Percentiles rank a stretch among this genome's conserved stretches.
Evolutionary conservation across 768 basidiomycete genomes (phyloP).

Genomic region (Mycena rosella): DNA sequence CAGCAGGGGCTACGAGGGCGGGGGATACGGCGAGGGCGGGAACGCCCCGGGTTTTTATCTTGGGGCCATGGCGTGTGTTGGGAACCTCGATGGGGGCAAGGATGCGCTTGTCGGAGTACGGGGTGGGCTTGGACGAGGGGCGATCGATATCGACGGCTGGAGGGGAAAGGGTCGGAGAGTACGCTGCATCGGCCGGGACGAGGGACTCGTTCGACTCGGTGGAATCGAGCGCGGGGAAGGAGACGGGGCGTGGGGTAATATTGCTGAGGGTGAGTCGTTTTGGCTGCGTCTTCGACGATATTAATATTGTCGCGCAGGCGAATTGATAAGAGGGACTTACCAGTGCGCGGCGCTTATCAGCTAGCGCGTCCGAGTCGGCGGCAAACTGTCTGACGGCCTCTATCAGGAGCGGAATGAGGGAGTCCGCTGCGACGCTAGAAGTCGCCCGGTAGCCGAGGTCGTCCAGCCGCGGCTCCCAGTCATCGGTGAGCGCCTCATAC

Average conservation of each 20-base stretch:
- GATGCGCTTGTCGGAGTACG: not conserved
- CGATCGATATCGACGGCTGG: not conserved
- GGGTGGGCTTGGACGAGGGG: not conserved
- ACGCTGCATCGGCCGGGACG: not conserved
- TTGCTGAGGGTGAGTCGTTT: no score
- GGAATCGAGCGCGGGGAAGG: not conserved
- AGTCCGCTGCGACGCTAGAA: not conserved
- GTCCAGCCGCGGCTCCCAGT: not conserved
- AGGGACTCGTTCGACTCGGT: not conserved
- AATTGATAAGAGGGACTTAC: not conserved
- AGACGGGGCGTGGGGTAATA: no score
- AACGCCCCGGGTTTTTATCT: not conserved
- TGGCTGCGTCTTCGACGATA: no score
- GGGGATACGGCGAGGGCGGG: no score
- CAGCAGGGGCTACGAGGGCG: not conserved
- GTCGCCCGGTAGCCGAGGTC: not conserved
- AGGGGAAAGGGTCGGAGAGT: not conserved
- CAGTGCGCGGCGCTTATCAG: not conserved
- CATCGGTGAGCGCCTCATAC: not conserved
- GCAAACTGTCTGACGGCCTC: not conserved
- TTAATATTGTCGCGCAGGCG: not conserved
- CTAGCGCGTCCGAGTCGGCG: not conserved
- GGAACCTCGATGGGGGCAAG: not conserved
- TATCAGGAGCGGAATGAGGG: not conserved
- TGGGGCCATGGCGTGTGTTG: not conserved